phyloP scores from a whole-genome alignment of 306 rosid genomes.

The Castanea crenata region DNA sequence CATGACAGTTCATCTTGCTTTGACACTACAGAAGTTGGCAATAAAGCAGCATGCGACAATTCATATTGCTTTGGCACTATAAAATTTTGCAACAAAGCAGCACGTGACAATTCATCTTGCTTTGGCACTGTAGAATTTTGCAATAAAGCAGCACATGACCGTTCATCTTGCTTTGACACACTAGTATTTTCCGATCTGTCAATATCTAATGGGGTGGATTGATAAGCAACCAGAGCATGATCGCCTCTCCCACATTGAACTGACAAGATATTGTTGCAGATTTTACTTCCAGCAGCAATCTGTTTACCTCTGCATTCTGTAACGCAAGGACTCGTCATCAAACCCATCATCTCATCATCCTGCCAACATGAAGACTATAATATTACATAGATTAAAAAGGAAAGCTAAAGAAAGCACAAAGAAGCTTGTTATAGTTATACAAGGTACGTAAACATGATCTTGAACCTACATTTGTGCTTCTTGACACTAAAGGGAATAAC shows the following conservation, averaged over 20 bases:
- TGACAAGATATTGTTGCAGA: conserved; percentile 26
- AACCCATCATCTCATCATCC: conserved; percentile 39
- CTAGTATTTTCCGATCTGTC: conserved; percentile 32
- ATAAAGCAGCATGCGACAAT: conserved; percentile 50
- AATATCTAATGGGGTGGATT: conserved; percentile 26
- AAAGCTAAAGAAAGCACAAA: conserved; percentile 16
- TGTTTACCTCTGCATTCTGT: conserved; percentile 27
- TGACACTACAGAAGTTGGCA: conserved; percentile 25
- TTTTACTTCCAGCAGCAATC: conserved; percentile 29
- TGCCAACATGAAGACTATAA: conserved; percentile 34
- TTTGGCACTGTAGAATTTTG: conserved; percentile 32
- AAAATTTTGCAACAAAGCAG: conserved; percentile 35
- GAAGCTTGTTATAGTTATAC: neutral
- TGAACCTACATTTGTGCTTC: too few relatives aligned
- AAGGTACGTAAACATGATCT: neutral
- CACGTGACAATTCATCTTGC: conserved; percentile 42
- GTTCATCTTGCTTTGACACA: conserved; percentile 42
- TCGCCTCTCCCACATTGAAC: conserved; percentile 26
- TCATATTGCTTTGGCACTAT: conserved; percentile 43
- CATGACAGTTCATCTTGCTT: conserved; percentile 44
- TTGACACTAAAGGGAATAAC: too few relatives aligned
- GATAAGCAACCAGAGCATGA: conserved; percentile 22
- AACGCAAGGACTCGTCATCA: conserved; percentile 16
- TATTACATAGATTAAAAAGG: conserved; percentile 23
- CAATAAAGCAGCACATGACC: conserved; percentile 49